Conservation (phyloP, 257 asterid genomes). For the Nicotiana paniculata region DNA sequence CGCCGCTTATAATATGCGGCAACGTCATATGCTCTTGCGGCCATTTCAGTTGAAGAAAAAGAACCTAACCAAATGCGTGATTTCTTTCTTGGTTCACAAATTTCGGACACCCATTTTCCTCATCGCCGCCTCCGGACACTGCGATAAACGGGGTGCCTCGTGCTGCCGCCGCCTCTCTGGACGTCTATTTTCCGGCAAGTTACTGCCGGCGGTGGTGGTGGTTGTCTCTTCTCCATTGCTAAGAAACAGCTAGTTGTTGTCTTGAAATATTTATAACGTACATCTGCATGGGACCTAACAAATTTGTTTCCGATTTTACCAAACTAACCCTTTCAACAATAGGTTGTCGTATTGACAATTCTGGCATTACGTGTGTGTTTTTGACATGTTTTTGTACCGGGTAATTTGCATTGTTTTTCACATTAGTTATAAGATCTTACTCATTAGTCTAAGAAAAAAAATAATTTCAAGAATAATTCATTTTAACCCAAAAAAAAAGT, state of each 20-base stretch:
- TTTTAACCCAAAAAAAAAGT: too few species aligned
- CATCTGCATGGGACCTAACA: not conserved
- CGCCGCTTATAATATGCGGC: too few species aligned
- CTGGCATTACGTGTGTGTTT: too few species aligned
- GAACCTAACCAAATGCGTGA: too few species aligned
- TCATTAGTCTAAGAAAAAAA: too few species aligned
- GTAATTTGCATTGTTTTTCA: too few species aligned
- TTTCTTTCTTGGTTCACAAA: too few species aligned
- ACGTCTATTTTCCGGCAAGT: not conserved
- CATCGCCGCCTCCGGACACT: constrained; percentile 57
- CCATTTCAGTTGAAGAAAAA: too few species aligned
- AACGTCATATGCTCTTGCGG: too few species aligned
- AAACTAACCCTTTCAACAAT: not conserved
- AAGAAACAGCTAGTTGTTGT: not conserved
- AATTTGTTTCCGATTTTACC: not conserved
- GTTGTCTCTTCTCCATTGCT: constrained; percentile 28
- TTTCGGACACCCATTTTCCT: not conserved
- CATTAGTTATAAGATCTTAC: too few species aligned
- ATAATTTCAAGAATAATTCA: too few species aligned
- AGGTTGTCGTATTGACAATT: not conserved
- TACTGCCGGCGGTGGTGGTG: constrained; percentile 16
- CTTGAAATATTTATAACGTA: not conserved
- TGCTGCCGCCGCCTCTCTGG: constrained; percentile 12
- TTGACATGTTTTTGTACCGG: too few species aligned
- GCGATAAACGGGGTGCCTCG: constrained; percentile 37